phyloP scores from a whole-genome alignment of 306 rosid genomes.

The Purshia tridentata region DNA sequence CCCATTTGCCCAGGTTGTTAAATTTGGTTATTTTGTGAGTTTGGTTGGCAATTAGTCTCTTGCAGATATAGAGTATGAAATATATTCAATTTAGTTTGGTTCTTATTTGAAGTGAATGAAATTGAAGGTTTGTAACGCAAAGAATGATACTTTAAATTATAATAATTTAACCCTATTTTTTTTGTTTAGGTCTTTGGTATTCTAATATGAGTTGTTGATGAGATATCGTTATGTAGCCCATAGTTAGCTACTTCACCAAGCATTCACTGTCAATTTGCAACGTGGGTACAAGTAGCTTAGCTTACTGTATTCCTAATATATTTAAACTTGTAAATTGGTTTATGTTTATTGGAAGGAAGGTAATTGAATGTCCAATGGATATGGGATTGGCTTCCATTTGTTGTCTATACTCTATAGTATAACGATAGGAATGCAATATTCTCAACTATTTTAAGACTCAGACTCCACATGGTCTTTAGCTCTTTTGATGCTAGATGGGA shows the following conservation, averaged over 20 bases:
- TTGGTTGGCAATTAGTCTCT: neutral
- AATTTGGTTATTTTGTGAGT: neutral
- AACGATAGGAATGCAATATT: neutral
- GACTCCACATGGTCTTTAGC: neutral
- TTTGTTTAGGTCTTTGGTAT: neutral
- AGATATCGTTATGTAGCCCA: neutral
- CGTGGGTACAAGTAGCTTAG: neutral
- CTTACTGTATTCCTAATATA: neutral
- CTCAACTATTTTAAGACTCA: neutral
- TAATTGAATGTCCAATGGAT: neutral
- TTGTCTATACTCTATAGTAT: too few relatives aligned
- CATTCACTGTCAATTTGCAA: constrained; percentile 1
- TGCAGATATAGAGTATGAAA: too few relatives aligned
- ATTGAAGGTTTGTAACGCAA: neutral
- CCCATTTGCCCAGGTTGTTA: neutral
- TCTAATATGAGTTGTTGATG: neutral
- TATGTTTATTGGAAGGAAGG: neutral
- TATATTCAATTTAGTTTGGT: neutral
- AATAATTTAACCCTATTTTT: neutral
- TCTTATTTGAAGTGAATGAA: neutral
- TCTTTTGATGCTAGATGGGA: neutral
- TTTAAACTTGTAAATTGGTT: neutral
- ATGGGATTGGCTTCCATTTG: too few relatives aligned
- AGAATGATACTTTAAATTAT: neutral
- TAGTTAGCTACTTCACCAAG: neutral